Percentiles rank a stretch among this genome's conserved stretches.
These are phyloP conservation scores for Chaetomiaceae sp. DNA, from an alignment of 2,329 filamentous ascomycete genomes.

Conservation along the genomic window DNA sequence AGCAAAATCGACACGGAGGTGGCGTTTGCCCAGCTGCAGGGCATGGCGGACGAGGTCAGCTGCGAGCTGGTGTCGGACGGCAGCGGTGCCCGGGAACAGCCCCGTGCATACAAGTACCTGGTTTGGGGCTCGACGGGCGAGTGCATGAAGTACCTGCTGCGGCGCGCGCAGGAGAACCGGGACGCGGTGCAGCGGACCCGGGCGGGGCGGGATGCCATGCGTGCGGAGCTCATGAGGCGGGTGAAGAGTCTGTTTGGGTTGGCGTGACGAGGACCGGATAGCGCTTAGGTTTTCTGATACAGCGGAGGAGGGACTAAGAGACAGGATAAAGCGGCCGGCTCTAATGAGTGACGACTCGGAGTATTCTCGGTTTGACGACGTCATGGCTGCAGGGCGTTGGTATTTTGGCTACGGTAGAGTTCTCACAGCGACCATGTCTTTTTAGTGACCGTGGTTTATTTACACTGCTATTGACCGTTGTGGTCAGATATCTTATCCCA, in stretches of 20 bases:
- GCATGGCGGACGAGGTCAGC: constrained; percentile 93
- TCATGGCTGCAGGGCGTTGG: background rate
- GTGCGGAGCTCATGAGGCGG: constrained; percentile 53
- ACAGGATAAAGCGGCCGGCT: background rate
- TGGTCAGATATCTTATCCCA: no score
- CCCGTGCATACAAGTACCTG: constrained; percentile 57
- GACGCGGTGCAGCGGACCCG: constrained; percentile 61
- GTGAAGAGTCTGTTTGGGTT: constrained; percentile 38
- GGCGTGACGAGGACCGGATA: constrained; percentile 10
- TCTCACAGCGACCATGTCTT: background rate
- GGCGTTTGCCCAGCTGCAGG: constrained; percentile 75
- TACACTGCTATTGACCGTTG: no score
- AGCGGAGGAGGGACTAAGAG: background rate
- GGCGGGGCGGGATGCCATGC: constrained; percentile 57
- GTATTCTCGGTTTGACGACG: background rate
- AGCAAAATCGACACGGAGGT: constrained; percentile 36
- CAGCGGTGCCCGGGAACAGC: constrained; percentile 7
- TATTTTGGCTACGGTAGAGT: background rate
- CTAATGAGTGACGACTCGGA: background rate
- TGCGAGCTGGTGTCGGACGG: constrained; percentile 46
- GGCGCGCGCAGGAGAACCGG: constrained; percentile 68
- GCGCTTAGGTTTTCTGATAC: background rate
- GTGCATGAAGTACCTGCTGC: constrained; percentile 77
- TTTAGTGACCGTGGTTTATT: background rate
- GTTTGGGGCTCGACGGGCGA: constrained; percentile 68